Evolutionary conservation across 225 moss, liverwort and hornwort genomes (phyloP).

Genomic region (Rhytidiadelphus loreus): DNA sequence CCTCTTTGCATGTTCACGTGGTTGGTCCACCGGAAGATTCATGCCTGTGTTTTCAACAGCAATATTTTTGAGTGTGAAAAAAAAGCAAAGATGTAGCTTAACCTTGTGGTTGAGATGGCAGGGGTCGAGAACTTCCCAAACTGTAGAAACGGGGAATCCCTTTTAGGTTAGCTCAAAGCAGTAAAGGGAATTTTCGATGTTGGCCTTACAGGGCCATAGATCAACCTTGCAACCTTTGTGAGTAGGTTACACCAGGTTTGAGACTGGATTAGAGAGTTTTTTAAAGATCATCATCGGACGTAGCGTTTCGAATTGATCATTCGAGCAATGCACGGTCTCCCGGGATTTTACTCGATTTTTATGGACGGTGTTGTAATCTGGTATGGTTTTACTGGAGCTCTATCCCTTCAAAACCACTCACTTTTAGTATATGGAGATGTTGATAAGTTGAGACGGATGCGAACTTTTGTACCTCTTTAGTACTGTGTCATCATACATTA

Average conservation of each 20-base stretch:
- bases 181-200: background rate
- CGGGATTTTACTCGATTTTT: constrained; percentile 2
- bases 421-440: background rate
- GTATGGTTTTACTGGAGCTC: background rate
- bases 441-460: background rate
- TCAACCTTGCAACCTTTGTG: background rate
- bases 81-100: background rate
- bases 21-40: background rate
- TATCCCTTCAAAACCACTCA: background rate
- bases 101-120: constrained; percentile 7
- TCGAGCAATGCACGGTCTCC: background rate
- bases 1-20: background rate
- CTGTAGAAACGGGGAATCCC: background rate
- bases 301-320: background rate
- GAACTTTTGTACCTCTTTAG: background rate
- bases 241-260: background rate
- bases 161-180: background rate
- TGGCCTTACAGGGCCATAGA: background rate
- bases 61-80: background rate
- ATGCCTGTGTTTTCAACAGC: background rate
- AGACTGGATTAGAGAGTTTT: background rate
- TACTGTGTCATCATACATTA: background rate
- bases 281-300: background rate
- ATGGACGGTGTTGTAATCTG: background rate
- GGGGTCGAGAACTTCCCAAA: background rate